Base-by-base conservation (phyloP, 2,329 filamentous ascomycete genomes). In the Diaporthe destruens region DNA sequence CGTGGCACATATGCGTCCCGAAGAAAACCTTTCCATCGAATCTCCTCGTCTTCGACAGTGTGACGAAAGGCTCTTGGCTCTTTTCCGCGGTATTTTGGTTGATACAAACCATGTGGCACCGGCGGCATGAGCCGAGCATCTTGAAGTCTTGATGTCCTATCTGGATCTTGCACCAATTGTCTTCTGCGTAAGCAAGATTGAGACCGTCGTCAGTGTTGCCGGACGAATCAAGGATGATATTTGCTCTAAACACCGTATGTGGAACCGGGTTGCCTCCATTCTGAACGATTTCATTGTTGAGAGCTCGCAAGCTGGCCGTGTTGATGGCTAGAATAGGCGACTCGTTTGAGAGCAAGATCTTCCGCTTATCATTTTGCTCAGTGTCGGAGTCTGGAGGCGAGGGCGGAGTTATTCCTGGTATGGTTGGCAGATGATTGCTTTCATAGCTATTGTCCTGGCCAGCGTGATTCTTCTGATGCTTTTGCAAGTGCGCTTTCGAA, bases 21-120 rank as follows among this genome's bases (percentile, higher is more conserved):
- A 99, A 99, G 76, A 93, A 93, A 3, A 98, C 92, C 81, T 95
- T 95, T 1, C 95, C 94, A 67, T 93, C 91, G 75, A 94, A 91
- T 71, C 94, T 89, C 76, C 96, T 89, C 14, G 94, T 97, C 85
- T 97, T 98, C 1, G 93, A 92, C 72, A 99, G 84, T 0, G 95
- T 98, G 4, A 93, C 89, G 79, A 96, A 97, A 0, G 96, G 96
- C 81, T 98, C 96, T 75, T 94, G 90, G 75, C 91, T 90, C 80
- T 91, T 93, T 75, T 90, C 87, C 0, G 91, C 95, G 16, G 92
- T 98, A 59, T 90, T 85, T 80, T 98, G 96, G 78, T 99, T 92
- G 57, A 98, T 90, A 80, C 96, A 98, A 12, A 99, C 92, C 95
- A 99, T 98, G 80, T 98, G 95, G 77, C 96, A 99, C 73, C 96